Base-by-base conservation (phyloP, 208 protist genomes). In the Leishmania major region DNA sequence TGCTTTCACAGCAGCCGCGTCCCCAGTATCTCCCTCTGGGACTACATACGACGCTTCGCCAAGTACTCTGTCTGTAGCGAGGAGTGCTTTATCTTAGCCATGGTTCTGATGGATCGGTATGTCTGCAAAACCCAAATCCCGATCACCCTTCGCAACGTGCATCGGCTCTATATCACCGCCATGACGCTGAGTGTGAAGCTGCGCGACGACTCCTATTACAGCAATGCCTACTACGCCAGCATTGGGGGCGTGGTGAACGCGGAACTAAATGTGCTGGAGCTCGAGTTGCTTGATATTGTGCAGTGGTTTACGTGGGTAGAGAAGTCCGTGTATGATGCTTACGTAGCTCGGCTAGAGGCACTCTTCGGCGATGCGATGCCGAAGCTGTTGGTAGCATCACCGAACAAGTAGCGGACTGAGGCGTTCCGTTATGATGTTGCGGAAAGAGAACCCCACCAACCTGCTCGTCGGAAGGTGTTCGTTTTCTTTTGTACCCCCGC, bases 31-130 rank as follows among this genome's bases (percentile, higher is more conserved):
- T 95, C 93, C 8, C 67, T 98, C 28, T 90, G 84, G 88, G 92
- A 97, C 87, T 98, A 98, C 81, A 75, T 98, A n/a, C 69, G 92
- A 22, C 93, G 97, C 66, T 98, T 98, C 77, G 90, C 92, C 69
- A 98, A 97, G 80, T 98, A 99, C 86, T 94, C 92, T 1, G 79
- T 76, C 19, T 98, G 97, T 81, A 96, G 91, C 2, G 85, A 91
- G 53, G 93, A 98, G 89, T 98, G 96, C 82, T 97, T 98, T 78
- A 89, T 99, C 59, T 75, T 99, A 57, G 91, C 94, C 19, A 88
- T 97, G 37, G 92, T 99, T 19, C 92, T 98, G 76, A 95, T 99
- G 71, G 95, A 99, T 75, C 94, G 95, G 37, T 96, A 98, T 77
- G 83, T 90, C 13, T 78, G 83, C 25, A 77, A 78, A 62, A 96